Conservation (phyloP, 495 filamentous ascomycete species). For the Apiosordaria backusii region DNA sequence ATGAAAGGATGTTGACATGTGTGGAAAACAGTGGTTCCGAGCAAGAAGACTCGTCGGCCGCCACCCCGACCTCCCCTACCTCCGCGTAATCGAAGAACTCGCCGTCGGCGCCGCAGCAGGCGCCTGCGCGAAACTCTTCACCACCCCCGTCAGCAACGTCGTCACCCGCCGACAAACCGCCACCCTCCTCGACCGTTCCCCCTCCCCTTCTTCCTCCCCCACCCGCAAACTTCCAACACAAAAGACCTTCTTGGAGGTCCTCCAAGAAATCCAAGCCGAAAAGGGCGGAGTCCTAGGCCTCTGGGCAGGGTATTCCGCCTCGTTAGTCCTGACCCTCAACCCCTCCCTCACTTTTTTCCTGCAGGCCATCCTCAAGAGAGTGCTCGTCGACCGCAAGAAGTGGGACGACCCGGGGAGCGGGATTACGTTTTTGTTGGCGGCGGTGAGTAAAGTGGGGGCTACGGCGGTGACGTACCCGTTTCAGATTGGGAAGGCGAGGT, state of each 20-base stretch:
- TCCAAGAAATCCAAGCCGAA: conserved; percentile 60
- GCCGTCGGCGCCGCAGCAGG: conserved; percentile 74
- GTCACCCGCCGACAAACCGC: conserved; percentile 78
- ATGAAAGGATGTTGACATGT: background rate
- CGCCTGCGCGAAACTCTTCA: conserved; percentile 71
- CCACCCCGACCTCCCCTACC: conserved; percentile 39
- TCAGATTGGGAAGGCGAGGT: conserved; percentile 72
- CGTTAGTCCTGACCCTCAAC: conserved; percentile 77
- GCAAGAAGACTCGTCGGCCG: conserved; percentile 45
- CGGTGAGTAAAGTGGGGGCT: conserved; percentile 74
- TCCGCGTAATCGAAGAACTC: conserved; percentile 70
- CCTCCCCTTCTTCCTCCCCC: background rate
- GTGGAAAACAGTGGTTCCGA: conserved; percentile 42
- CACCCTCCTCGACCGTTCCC: conserved; percentile 39
- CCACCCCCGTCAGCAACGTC: conserved; percentile 78
- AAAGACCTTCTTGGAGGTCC: conserved; percentile 52
- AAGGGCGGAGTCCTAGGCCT: conserved; percentile 68
- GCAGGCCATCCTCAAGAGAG: conserved; percentile 64
- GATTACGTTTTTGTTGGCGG: conserved; percentile 65
- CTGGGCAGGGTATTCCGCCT: conserved; percentile 88
- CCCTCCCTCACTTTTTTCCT: conserved; percentile 84
- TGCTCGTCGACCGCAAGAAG: conserved; percentile 48
- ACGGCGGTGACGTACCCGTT: conserved; percentile 83
- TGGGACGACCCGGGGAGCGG: conserved; percentile 50
- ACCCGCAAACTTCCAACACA: background rate